phyloP scores from a whole-genome alignment of 257 asterid species.

The Penstemon newberryi region DNA sequence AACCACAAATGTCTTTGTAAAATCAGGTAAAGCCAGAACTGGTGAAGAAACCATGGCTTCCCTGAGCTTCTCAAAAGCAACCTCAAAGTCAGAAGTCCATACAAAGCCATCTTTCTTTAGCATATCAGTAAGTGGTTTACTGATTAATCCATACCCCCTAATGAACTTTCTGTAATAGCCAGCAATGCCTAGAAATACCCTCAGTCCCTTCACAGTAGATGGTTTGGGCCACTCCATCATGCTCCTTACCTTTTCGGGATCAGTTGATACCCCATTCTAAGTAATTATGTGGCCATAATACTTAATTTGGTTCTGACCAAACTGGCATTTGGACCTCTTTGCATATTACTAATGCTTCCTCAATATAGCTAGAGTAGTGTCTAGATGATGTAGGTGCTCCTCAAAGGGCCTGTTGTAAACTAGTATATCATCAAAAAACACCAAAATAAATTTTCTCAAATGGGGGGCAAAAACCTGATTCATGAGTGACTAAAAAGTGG shows the following conservation, averaged over 20 bases:
- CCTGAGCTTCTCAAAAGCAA: neutral
- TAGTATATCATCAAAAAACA: conserved; percentile 20
- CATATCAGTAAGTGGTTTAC: neutral
- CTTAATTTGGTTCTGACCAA: neutral
- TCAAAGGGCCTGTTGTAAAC: neutral
- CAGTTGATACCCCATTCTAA: neutral
- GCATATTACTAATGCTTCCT: neutral
- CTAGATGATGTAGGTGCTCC: neutral
- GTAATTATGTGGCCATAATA: conserved; percentile 17
- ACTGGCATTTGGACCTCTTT: neutral
- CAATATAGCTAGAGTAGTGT: neutral
- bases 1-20: neutral
- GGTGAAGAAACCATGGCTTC: neutral
- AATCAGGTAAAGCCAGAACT: neutral
- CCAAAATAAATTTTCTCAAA: neutral
- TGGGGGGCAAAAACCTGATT: no score
- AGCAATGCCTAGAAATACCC: neutral
- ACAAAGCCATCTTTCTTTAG: neutral
- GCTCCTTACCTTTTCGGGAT: neutral
- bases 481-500: no score
- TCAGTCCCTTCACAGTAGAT: neutral
- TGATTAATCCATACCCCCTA: neutral
- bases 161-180: neutral
- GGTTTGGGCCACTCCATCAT: neutral
- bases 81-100: neutral